These are phyloP conservation scores for Stemphylium beticola DNA, from an alignment of 2,329 filamentous ascomycete genomes.

Conservation along the genomic window DNA sequence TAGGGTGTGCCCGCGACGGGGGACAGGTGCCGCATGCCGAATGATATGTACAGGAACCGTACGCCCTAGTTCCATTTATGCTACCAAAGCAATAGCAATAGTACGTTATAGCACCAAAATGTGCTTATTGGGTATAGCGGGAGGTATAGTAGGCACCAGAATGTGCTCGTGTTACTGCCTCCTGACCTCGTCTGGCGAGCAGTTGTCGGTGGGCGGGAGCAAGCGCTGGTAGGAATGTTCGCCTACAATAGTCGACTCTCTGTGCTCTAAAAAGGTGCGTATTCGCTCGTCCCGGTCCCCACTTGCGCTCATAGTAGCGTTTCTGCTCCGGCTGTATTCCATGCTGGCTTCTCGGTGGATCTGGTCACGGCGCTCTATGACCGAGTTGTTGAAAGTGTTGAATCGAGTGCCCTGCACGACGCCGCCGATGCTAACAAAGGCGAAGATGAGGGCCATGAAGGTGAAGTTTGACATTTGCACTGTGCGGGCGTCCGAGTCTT, in stretches of 20 bases:
- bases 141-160: slow-evolving; percentile 11
- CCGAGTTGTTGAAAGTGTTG: slow-evolving; percentile 64
- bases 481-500: slow-evolving; percentile 53
- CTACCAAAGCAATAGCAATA: slow-evolving; percentile 6
- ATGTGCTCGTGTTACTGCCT: slow-evolving; percentile 30
- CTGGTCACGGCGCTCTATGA: slow-evolving; percentile 71
- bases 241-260: slow-evolving; percentile 48
- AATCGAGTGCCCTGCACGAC: slow-evolving; percentile 75
- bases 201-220: slow-evolving; percentile 55
- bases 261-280: slow-evolving; percentile 72
- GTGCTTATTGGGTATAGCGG: slow-evolving; percentile 11
- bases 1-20: slow-evolving; percentile 20
- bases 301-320: slow-evolving; percentile 55
- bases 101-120: slow-evolving; percentile 17
- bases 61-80: slow-evolving; percentile 22
- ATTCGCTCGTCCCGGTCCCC: slow-evolving; percentile 64
- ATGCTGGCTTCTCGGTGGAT: slow-evolving; percentile 71
- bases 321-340: slow-evolving; percentile 63
- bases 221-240: slow-evolving; percentile 56
- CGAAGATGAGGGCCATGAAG: slow-evolving; percentile 75
- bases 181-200: slow-evolving; percentile 51
- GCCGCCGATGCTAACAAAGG: slow-evolving; percentile 72
- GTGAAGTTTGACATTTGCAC: slow-evolving; percentile 78
- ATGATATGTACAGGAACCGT: slow-evolving; percentile 30
- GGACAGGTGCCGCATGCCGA: slow-evolving; percentile 20